Evolutionary conservation across 2,329 filamentous ascomycete species (phyloP).

Genomic region (Penicillium sp.): DNA sequence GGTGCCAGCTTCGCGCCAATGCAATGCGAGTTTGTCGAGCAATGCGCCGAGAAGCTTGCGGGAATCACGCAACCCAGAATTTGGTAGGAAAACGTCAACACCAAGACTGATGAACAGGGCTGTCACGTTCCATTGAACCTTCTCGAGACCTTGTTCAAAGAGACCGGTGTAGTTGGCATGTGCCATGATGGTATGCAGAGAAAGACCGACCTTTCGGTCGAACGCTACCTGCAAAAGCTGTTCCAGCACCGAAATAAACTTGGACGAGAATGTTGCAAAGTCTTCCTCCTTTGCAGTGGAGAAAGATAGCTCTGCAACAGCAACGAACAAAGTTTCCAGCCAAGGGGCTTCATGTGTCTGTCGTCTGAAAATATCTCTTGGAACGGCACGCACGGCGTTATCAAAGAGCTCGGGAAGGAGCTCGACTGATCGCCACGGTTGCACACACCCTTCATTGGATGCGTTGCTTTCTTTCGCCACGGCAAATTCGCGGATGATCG

Average conservation of each 20-base stretch:
- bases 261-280: conserved; percentile 24
- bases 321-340: conserved; percentile 53
- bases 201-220: conserved; percentile 41
- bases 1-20: conserved; percentile 31
- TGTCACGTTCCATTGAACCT: conserved; percentile 45
- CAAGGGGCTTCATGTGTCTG: conserved; percentile 51
- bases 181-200: conserved; percentile 43
- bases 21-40: conserved; percentile 35
- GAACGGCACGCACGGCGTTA: conserved; percentile 49
- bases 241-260: conserved; percentile 39
- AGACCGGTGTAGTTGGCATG: conserved; percentile 46
- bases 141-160: conserved; percentile 32
- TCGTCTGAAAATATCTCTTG: conserved; percentile 44
- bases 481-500: conserved; percentile 35
- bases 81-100: conserved; percentile 47
- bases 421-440: conserved; percentile 33
- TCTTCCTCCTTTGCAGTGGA: conserved; percentile 35
- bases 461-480: conserved; percentile 9
- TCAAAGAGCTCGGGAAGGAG: conserved; percentile 48
- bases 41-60: conserved; percentile 39
- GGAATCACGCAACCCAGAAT: conserved; percentile 43
- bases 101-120: conserved; percentile 45
- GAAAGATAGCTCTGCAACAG: conserved; percentile 43
- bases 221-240: conserved; percentile 42
- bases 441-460: conserved; percentile 12